Evolutionary conservation across 495 filamentous ascomycete species (phyloP), one percentile per base, ranked within the genome.

Genomic region (Clavariopsis aquatica): DNA sequence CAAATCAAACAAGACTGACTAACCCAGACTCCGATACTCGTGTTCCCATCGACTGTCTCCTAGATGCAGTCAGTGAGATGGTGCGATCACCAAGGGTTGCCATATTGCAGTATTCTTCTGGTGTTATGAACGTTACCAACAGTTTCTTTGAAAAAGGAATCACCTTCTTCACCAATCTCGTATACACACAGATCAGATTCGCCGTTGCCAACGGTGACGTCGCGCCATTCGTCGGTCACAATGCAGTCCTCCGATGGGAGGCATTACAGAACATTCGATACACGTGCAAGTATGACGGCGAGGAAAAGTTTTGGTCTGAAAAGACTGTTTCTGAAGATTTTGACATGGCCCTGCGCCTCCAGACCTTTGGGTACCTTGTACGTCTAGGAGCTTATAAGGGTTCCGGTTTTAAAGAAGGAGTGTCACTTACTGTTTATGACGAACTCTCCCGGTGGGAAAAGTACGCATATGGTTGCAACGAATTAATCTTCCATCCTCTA

Each of bases 391-490:
- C 87, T 13, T 93, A 88, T 80, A 82, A 85, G 23, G 84, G 85
- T 51, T 84, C 89, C 26, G 89, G 87, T 52, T 93, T 91, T 78
- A 92, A 92, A 73, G 89, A 93, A 72, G 89, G 89, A 64, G 89
- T 93, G 26, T 93, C 89, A 13, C 79, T 93, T 12, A 93, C 89
- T 9, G 89, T 93, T 28, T 93, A 93, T 74, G 89, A 93, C 73
- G 89, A 93, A 72, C 78, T 93, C 24, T 85, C 87, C 3, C 86
- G 89, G 29, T 92, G 89, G 89, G 89, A 92, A 69, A 92, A 92
- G 74, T 92, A 92, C 74, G 89, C 89, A 4, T 93, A 92, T 71
- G 89, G 89, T n/a, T 93, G 89, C 73, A 90, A 88, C 78, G 89
- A 93, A 73, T 76, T 93, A 49, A 80, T 93, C 64, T 93, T 93